phyloP scores from a whole-genome alignment of 805 yeast genomes.

The Candida nemodendra region DNA sequence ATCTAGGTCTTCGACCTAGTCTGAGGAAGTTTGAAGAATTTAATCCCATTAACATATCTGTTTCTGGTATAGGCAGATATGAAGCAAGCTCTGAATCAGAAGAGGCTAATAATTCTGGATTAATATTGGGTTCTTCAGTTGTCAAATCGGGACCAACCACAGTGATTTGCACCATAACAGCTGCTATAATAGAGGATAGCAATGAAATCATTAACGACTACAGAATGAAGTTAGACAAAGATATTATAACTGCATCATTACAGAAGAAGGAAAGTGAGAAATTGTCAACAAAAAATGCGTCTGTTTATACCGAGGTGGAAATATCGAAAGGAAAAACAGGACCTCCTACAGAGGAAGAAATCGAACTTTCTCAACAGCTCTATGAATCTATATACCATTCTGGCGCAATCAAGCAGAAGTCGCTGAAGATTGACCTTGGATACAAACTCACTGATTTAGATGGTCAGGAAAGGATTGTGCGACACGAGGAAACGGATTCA shows the following conservation, averaged over 20 bases:
- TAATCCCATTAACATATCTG: slow-evolving; percentile 48
- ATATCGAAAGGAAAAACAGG: slow-evolving; percentile 73
- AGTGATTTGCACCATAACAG: slow-evolving; percentile 68
- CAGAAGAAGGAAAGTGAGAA: slow-evolving; percentile 17
- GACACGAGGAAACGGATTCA: slow-evolving; percentile 42
- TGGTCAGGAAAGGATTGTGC: slow-evolving; percentile 45
- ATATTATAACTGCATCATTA: slow-evolving; percentile 28
- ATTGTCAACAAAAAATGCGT: slow-evolving; percentile 31
- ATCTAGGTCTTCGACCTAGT: slow-evolving; percentile 74
- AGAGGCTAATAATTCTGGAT: slow-evolving; percentile 16
- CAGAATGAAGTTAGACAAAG: slow-evolving; percentile 38
- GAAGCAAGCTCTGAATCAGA: slow-evolving; percentile 17
- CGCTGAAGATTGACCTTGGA: slow-evolving; percentile 55
- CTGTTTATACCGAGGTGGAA: slow-evolving; percentile 73
- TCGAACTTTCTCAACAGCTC: slow-evolving; percentile 64
- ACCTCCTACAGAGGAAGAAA: slow-evolving; percentile 85
- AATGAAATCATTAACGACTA: slow-evolving; percentile 43
- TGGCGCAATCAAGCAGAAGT: slow-evolving; percentile 46
- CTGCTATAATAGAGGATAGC: slow-evolving; percentile 61
- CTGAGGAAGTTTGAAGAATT: slow-evolving; percentile 71
- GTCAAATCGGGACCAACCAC: slow-evolving; percentile 70
- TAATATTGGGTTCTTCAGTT: slow-evolving; percentile 64
- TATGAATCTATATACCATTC: slow-evolving; percentile 61
- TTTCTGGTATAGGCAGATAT: slow-evolving; percentile 38
- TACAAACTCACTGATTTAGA: slow-evolving; percentile 50